Percentiles rank a stretch among this genome's conserved stretches.
phyloP scores from a whole-genome alignment of 441 rosid species.

The Euphorbia celastroides region DNA sequence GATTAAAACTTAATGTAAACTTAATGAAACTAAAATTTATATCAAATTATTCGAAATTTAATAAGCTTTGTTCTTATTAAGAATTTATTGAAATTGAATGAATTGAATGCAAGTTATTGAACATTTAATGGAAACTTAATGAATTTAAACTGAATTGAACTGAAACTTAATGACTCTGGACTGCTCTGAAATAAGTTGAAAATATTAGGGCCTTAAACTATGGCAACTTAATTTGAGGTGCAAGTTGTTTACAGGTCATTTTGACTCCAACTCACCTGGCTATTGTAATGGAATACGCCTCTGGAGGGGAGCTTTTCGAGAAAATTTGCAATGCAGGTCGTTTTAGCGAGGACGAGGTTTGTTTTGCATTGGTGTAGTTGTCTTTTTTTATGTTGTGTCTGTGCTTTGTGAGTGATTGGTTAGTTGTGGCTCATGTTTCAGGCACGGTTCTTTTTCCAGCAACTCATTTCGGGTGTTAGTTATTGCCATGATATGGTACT shows the following conservation, averaged over 20 bases:
- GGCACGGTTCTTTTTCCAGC: conserved; percentile 99
- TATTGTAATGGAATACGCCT: conserved; percentile 96
- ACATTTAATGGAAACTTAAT: no score
- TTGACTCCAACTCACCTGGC: conserved; percentile 96
- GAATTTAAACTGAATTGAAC: no score
- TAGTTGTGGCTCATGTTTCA: conserved; percentile 24
- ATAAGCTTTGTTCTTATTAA: no score
- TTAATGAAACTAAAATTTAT: no score
- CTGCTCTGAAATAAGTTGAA: no score
- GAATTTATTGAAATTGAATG: no score
- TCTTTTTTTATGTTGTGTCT: not conserved
- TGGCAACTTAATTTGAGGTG: not conserved
- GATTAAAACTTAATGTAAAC: no score
- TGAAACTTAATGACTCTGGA: no score
- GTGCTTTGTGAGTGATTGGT: not conserved
- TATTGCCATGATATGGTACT: conserved; percentile 90
- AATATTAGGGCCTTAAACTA: no score
- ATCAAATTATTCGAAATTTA: no score
- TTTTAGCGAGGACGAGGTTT: conserved; percentile 94
- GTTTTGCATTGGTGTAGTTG: not conserved
- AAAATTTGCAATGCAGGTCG: conserved; percentile 90
- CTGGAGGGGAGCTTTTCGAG: conserved; percentile 98
- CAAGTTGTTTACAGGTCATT: conserved; percentile 46
- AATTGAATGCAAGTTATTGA: no score
- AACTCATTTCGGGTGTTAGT: conserved; percentile 97